Percentiles rank a stretch among this genome's conserved stretches.
phyloP scores from a whole-genome alignment of 2,329 filamentous ascomycete genomes.

The Colletotrichum abscissum region DNA sequence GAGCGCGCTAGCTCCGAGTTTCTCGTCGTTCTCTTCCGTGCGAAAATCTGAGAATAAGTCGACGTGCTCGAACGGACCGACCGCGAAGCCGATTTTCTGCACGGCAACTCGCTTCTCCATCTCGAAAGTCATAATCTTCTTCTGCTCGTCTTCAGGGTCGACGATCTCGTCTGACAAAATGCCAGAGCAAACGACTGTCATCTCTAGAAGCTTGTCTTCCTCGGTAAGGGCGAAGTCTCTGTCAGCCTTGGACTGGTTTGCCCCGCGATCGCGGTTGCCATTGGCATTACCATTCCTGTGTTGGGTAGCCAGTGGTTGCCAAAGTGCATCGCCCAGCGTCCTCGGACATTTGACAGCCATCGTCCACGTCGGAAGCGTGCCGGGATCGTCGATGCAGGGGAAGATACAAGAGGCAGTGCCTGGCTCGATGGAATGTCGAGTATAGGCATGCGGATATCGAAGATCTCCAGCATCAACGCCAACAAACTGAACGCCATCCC shows the following conservation, averaged over 20 bases:
- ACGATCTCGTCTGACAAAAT: slow-evolving; percentile 85
- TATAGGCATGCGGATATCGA: slow-evolving; percentile 92
- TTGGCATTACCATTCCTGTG: slow-evolving; percentile 44
- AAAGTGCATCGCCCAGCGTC: slow-evolving; percentile 83
- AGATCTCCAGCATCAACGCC: slow-evolving; percentile 83
- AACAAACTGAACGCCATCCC: slow-evolving; percentile 92
- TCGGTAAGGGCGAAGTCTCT: slow-evolving; percentile 64
- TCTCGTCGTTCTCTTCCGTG: slow-evolving; percentile 90
- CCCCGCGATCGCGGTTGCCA: slow-evolving; percentile 45
- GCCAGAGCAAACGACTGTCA: slow-evolving; percentile 91
- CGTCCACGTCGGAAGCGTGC: slow-evolving; percentile 86
- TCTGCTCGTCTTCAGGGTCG: slow-evolving; percentile 80
- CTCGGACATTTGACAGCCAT: slow-evolving; percentile 87
- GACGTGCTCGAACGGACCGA: slow-evolving; percentile 95
- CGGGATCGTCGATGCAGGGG: slow-evolving; percentile 89
- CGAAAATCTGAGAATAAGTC: slow-evolving; percentile 87
- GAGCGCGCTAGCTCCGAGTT: slow-evolving; percentile 87
- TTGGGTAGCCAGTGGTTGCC: slow-evolving; percentile 58
- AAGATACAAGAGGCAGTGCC: slow-evolving; percentile 89
- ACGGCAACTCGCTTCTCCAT: slow-evolving; percentile 81
- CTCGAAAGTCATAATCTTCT: slow-evolving; percentile 89
- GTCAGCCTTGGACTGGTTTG: slow-evolving; percentile 53
- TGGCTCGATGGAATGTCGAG: slow-evolving; percentile 81
- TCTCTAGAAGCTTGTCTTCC: slow-evolving; percentile 88
- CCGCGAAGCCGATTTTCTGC: slow-evolving; percentile 91